A percentile compares a stretch with the other conserved stretches of the same genome.
Evolutionary conservation across 2,329 filamentous ascomycete species (phyloP).

Genomic region (Tolypocladium endophyticum): DNA sequence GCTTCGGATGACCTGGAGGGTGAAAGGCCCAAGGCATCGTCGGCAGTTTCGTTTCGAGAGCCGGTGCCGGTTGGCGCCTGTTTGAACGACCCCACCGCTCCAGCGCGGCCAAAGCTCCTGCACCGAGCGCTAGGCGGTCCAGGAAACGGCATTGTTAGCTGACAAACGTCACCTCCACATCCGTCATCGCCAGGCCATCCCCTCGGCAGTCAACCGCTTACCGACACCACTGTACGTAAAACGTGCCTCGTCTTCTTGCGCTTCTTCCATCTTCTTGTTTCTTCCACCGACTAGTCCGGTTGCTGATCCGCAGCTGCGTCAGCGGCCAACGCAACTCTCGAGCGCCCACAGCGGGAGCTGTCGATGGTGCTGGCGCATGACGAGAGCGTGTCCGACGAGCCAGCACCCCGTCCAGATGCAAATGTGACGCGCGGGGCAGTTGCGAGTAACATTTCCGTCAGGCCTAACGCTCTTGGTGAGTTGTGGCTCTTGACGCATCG

Average conservation of each 20-base stretch:
- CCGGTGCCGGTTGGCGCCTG: not conserved
- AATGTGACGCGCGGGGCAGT: not conserved
- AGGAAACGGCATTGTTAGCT: not conserved
- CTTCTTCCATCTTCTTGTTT: not conserved
- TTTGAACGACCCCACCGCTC: not conserved
- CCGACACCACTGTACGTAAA: not conserved
- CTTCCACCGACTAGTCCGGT: not conserved
- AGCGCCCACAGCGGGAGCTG: not conserved
- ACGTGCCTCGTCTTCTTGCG: not conserved
- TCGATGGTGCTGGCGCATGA: not conserved
- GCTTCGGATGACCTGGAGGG: not conserved
- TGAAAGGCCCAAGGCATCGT: not conserved
- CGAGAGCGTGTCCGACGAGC: not conserved
- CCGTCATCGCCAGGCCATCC: not conserved
- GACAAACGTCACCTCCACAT: constrained; percentile 5
- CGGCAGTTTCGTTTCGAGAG: not conserved
- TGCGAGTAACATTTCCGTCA: not conserved
- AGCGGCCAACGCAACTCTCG: not conserved
- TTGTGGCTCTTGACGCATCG: not conserved
- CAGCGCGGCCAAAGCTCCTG: not conserved
- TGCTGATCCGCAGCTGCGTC: not conserved
- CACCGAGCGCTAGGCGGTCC: not conserved
- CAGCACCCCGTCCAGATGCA: not conserved
- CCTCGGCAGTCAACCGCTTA: not conserved
- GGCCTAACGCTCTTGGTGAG: not conserved